phyloP scores from a whole-genome alignment of 225 moss, liverwort and hornwort genomes.

The Bryoerythrophyllum caledonicum region DNA sequence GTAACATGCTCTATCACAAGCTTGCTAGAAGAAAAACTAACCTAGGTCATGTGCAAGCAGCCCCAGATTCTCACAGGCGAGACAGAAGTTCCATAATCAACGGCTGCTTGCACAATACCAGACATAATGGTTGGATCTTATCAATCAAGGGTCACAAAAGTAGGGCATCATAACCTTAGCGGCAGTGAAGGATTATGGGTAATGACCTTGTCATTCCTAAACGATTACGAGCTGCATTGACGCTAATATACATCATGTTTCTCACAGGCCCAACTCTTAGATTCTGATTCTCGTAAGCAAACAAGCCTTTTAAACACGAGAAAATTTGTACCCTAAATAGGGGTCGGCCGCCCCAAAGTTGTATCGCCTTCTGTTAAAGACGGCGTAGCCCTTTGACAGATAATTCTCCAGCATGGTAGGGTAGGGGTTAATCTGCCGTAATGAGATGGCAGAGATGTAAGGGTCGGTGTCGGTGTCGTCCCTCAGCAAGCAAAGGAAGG shows the following conservation, averaged over 20 bases:
- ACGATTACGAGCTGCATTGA: no score
- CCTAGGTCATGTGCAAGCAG: no score
- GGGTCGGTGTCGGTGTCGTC: not conserved
- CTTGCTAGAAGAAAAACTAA: not conserved
- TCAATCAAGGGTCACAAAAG: no score
- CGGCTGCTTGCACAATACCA: no score
- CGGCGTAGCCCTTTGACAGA: not conserved
- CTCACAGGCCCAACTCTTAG: not conserved
- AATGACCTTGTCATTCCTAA: not conserved
- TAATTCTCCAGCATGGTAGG: not conserved
- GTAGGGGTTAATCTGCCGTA: not conserved
- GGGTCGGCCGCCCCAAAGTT: not conserved
- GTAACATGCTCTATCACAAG: not conserved
- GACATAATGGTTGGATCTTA: no score
- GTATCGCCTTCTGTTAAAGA: rapidly evolving
- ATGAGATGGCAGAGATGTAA: conserved; percentile 17
- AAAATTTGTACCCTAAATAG: not conserved
- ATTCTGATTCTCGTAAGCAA: not conserved
- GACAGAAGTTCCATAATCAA: no score
- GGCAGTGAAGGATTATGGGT: no score
- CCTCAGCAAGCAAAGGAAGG: conserved; percentile 26
- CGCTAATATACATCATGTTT: not conserved
- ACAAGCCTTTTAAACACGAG: not conserved
- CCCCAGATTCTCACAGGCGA: no score
- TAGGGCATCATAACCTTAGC: no score